A percentile compares a stretch with the other conserved stretches of the same genome.
These are phyloP conservation scores for Calocera cornea DNA, from an alignment of 768 basidiomycete genomes.

Conservation along the genomic window DNA sequence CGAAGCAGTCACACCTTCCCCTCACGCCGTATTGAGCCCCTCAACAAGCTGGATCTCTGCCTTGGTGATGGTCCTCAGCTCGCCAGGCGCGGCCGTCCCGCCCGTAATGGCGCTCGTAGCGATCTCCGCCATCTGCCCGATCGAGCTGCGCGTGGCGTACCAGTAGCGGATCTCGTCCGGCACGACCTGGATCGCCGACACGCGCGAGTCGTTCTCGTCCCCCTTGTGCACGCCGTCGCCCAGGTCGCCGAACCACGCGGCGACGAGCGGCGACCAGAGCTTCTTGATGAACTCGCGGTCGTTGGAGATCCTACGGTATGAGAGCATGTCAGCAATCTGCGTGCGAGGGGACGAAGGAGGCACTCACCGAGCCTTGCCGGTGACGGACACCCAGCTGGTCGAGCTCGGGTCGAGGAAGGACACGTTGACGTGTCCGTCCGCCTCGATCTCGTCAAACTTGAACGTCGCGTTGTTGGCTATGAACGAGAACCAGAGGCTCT, in stretches of 20 bases:
- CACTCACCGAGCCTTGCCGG: slow-evolving; percentile 41
- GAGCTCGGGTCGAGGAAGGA: slow-evolving; percentile 55
- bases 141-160: slow-evolving; percentile 45
- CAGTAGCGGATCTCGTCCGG: slow-evolving; percentile 76
- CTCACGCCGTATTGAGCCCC: slow-evolving; percentile 38
- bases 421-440: slow-evolving; percentile 68
- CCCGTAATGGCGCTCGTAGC: slow-evolving; percentile 49
- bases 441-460: slow-evolving; percentile 65
- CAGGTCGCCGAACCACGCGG: slow-evolving; percentile 77
- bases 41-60: slow-evolving; percentile 62
- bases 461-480: slow-evolving; percentile 57
- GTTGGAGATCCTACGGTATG: slow-evolving; percentile 33
- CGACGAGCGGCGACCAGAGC: slow-evolving; percentile 34
- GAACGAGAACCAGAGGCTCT: slow-evolving; percentile 38
- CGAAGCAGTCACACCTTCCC: slow-evolving; percentile 25
- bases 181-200: slow-evolving; percentile 63
- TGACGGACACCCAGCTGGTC: slow-evolving; percentile 69
- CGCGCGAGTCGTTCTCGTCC: slow-evolving; percentile 62
- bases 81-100: slow-evolving; percentile 52
- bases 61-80: slow-evolving; percentile 58
- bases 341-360: neutral
- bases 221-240: slow-evolving; percentile 76
- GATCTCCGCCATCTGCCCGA: slow-evolving; percentile 48
- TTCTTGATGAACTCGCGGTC: slow-evolving; percentile 52
- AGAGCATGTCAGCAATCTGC: neutral